Percentiles rank a stretch among this genome's conserved stretches.
Conservation (phyloP, 2,329 filamentous ascomycete species). For the Penicillium janthinellum region DNA sequence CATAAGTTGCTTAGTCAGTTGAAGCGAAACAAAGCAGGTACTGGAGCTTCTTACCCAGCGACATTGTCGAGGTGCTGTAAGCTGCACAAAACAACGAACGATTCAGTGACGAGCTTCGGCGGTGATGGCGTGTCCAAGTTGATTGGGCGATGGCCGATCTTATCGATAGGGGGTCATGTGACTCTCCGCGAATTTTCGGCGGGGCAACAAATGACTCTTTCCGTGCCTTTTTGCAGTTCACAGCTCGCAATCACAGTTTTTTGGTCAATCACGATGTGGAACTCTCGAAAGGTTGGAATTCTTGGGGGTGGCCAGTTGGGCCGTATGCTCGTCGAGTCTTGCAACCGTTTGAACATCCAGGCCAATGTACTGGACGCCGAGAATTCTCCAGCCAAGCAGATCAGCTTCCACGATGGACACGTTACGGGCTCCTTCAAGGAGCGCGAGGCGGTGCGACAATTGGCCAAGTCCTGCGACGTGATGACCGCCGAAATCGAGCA, state of each 20-base stretch:
- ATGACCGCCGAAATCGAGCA: constrained; percentile 96
- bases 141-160: constrained; percentile 22
- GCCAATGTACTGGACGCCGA: constrained; percentile 78
- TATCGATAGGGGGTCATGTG: constrained; percentile 27
- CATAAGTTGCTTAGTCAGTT: constrained; percentile 10
- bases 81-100: constrained; percentile 18
- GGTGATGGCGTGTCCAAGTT: constrained; percentile 13
- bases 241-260: constrained; percentile 10
- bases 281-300: constrained; percentile 51
- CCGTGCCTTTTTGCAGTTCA: constrained; percentile 2
- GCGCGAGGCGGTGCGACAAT: constrained; percentile 71
- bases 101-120: constrained; percentile 17
- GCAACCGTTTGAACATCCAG: constrained; percentile 73
- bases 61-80: constrained; percentile 31
- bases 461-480: constrained; percentile 76
- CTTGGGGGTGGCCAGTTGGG: constrained; percentile 75
- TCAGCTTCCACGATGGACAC: constrained; percentile 73
- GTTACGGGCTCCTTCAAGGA: constrained; percentile 89
- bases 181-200: constrained; percentile 29
- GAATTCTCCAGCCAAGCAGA: constrained; percentile 79
- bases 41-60: constrained; percentile 31
- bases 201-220: constrained; percentile 23
- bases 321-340: constrained; percentile 91
- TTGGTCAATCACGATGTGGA: constrained; percentile 37
- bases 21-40: neutral